Evolutionary conservation across 2,329 filamentous ascomycete genomes (phyloP).

Genomic region (Neophaeococcomyces aloes): DNA sequence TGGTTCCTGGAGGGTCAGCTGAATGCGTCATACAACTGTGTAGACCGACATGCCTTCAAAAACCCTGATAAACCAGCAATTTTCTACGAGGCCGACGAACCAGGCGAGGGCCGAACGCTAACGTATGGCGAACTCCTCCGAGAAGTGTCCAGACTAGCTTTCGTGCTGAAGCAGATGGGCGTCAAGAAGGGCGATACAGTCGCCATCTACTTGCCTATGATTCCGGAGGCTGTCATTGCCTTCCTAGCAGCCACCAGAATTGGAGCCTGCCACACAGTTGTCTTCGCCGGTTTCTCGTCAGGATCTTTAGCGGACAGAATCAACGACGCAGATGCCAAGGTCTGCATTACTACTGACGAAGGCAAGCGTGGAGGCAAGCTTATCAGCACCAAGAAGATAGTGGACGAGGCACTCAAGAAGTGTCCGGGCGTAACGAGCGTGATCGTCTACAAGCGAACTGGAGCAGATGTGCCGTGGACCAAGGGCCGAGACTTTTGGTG

Average conservation of each 20-base stretch:
- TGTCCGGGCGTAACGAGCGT: constrained; percentile 79
- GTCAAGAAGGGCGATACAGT: constrained; percentile 96
- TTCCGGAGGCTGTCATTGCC: constrained; percentile 85
- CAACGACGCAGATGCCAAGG: constrained; percentile 77
- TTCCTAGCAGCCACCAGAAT: constrained; percentile 87
- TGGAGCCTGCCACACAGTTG: constrained; percentile 90
- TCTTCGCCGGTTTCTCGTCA: constrained; percentile 95
- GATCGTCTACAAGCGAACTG: constrained; percentile 90
- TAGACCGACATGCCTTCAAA: constrained; percentile 93
- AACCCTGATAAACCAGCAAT: constrained; percentile 89
- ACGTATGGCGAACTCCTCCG: constrained; percentile 88
- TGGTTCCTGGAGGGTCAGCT: constrained; percentile 93
- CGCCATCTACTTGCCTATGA: constrained; percentile 96
- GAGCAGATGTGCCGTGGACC: constrained; percentile 84
- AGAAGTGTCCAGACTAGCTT: constrained; percentile 78
- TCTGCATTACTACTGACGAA: constrained; percentile 95
- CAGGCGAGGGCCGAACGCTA: constrained; percentile 72
- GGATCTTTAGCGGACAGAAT: constrained; percentile 94
- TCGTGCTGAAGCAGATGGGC: constrained; percentile 86
- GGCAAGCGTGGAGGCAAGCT: constrained; percentile 95
- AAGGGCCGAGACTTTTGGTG: constrained; percentile 87
- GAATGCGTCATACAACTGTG: constrained; percentile 94
- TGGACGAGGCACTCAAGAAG: constrained; percentile 93
- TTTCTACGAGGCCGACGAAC: constrained; percentile 97
- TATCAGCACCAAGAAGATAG: constrained; percentile 97